Conservation (phyloP, 208 protist species). For the Eutreptiella sp. region DNA sequence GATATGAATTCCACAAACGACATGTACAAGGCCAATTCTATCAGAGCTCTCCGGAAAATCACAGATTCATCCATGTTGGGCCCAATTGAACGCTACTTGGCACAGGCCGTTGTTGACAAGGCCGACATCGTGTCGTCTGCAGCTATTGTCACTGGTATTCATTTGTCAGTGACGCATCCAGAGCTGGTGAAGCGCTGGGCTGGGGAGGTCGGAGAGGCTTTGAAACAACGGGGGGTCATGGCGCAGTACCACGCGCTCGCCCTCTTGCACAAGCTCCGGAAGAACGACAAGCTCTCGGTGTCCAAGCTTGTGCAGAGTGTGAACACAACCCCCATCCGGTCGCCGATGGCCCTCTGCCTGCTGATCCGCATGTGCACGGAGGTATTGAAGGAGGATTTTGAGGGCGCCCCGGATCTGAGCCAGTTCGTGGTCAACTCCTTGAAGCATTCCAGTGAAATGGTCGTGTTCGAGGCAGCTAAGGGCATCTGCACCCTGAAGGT, state of each 20-base stretch:
- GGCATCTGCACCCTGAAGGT: constrained; percentile 84
- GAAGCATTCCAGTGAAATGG: constrained; percentile 84
- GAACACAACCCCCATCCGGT: constrained; percentile 67
- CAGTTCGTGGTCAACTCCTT: constrained; percentile 83
- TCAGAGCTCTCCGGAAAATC: constrained; percentile 88
- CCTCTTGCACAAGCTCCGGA: constrained; percentile 89
- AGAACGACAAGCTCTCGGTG: constrained; percentile 90
- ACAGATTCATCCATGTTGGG: constrained; percentile 89
- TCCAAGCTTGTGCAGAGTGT: constrained; percentile 81
- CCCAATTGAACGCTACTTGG: constrained; percentile 91
- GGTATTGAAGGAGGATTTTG: constrained; percentile 82
- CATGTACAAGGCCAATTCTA: constrained; percentile 80
- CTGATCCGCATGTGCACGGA: constrained; percentile 86
- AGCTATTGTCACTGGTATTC: constrained; percentile 93
- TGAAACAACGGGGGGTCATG: constrained; percentile 69
- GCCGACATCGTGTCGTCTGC: constrained; percentile 86
- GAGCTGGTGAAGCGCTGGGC: constrained; percentile 88
- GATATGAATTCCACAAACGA: constrained; percentile 92
- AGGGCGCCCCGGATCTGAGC: constrained; percentile 60
- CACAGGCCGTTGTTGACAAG: constrained; percentile 91
- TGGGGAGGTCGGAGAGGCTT: constrained; percentile 85
- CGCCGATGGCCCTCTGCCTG: constrained; percentile 84
- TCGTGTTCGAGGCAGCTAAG: constrained; percentile 92
- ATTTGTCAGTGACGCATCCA: constrained; percentile 73
- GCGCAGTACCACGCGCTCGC: constrained; percentile 95